Conservation (phyloP, 1,284 basidiomycete species). For the Apiotrichum mycotoxinovorans region DNA sequence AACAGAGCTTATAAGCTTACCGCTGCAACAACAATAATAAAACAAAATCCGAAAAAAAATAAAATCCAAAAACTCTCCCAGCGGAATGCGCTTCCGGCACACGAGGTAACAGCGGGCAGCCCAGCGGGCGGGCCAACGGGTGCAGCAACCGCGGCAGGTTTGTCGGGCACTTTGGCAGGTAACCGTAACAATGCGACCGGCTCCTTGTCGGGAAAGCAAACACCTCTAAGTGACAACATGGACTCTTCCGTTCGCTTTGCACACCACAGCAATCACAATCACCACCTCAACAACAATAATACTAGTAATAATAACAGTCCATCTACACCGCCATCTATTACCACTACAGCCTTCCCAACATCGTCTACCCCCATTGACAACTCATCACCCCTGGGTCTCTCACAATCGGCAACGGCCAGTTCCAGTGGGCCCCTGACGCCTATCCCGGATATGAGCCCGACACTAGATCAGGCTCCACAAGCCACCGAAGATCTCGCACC, state of each 20-base stretch:
- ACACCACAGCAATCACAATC: background rate
- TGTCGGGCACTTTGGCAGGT: background rate
- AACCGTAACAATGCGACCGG: background rate
- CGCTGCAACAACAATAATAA: background rate
- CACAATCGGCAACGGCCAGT: conserved; percentile 7
- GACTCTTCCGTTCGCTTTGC: too few relatives aligned
- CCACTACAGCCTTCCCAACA: background rate
- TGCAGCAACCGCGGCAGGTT: background rate
- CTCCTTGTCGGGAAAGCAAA: too few relatives aligned
- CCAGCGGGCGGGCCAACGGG: background rate
- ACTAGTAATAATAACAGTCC: background rate
- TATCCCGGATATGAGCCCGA: conserved; percentile 7
- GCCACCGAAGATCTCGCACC: background rate
- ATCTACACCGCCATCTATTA: background rate
- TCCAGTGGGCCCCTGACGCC: conserved; percentile 18
- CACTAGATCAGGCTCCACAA: background rate
- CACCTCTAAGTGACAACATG: too few relatives aligned
- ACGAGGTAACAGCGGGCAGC: background rate
- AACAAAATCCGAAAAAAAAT: background rate
- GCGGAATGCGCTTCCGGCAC: conserved; percentile 47
- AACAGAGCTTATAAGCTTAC: too few relatives aligned
- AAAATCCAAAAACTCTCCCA: too few relatives aligned
- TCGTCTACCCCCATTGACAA: background rate
- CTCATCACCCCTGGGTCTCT: background rate
- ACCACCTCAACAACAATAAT: background rate